Evolutionary conservation across 495 filamentous ascomycete genomes (phyloP).

Genomic region (Chaetomidium leptoderma): DNA sequence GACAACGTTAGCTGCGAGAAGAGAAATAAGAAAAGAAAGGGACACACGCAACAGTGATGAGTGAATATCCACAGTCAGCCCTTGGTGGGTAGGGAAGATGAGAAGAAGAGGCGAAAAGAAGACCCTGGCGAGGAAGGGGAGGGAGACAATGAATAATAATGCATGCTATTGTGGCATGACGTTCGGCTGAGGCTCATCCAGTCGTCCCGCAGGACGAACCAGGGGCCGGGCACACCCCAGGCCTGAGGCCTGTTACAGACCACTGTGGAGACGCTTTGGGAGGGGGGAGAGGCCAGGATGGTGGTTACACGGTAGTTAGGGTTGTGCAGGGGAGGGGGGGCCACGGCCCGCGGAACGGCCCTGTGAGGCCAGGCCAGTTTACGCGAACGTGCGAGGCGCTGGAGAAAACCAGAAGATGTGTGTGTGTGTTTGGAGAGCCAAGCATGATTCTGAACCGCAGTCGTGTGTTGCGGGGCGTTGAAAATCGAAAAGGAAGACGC

Average conservation of each 20-base stretch:
- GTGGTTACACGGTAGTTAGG: slow-evolving; percentile 20
- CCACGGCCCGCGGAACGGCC: neutral
- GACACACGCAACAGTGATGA: slow-evolving; percentile 47
- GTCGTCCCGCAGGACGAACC: slow-evolving; percentile 28
- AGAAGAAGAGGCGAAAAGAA: slow-evolving; percentile 34
- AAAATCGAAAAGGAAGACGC: neutral
- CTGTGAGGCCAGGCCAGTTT: neutral
- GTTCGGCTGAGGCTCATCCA: slow-evolving; percentile 35
- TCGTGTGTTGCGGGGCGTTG: neutral
- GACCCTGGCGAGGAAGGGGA: slow-evolving; percentile 29
- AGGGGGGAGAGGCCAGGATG: slow-evolving; percentile 24
- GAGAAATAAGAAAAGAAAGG: slow-evolving; percentile 39
- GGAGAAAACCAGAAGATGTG: neutral
- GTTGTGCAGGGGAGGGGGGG: slow-evolving; percentile 17
- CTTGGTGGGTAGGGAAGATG: slow-evolving; percentile 38
- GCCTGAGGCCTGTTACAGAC: slow-evolving; percentile 40
- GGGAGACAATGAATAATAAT: slow-evolving; percentile 33
- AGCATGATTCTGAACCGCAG: neutral
- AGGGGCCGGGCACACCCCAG: slow-evolving; percentile 27
- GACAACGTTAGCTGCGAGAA: slow-evolving; percentile 51
- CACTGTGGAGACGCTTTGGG: slow-evolving; percentile 30
- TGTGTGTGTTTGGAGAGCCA: neutral
- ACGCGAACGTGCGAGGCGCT: neutral
- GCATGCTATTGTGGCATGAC: slow-evolving; percentile 36
- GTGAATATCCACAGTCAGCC: slow-evolving; percentile 35